Base-by-base conservation (phyloP, 1,284 basidiomycete genomes). In the Fistulinella cinereoalba region DNA sequence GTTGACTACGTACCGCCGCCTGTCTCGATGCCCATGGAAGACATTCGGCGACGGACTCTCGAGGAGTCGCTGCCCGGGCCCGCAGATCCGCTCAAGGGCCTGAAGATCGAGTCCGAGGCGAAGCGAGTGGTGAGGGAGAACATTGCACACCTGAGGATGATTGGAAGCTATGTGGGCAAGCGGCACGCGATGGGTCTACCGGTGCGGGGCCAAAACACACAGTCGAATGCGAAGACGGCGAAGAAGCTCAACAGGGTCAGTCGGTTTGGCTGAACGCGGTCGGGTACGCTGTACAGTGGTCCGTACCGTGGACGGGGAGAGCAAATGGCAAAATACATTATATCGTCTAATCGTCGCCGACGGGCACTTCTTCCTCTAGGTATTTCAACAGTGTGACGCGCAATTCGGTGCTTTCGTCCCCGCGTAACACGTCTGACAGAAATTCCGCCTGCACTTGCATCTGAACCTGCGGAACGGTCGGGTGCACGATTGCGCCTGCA, bases 331-430 rank as follows among this genome's bases (percentile, higher is more conserved):
- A n/a, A 43, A 31, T 55, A 57, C 27, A 44, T 33, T 45, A 41
- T 55, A 29, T 32, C 45, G 50, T 66, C 65, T 75, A 91, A 68
- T 91, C 88, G 56, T 91, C 88, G 50, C 83, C 88, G 19, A 85
- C 74, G 6, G 88, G 88, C 16, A 90, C 80, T 66, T 99, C 95
- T 68, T 99, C 97, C 63, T 99, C 96, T 53, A 99, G 71, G 64
- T 96, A 88, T 65, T 93, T 90, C 49, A 97, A 71, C 52, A 99
- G 73, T 51, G 83, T 86, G 44, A 99, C 95, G 44, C 89, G 80
- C 54, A 99, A 87, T 69, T 97, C 95, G 10, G 97, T 99, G 50
- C 76, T 83, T 58, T 98, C 96, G 63, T 98, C 96, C 1, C 97
- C 97, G 49, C 92, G 76, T 51, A 99, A 74, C 12, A 86, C 81